These are phyloP conservation scores for Chrysophaeum taylorii DNA, from an alignment of 352 stramenopile species.

Conservation along the genomic window DNA sequence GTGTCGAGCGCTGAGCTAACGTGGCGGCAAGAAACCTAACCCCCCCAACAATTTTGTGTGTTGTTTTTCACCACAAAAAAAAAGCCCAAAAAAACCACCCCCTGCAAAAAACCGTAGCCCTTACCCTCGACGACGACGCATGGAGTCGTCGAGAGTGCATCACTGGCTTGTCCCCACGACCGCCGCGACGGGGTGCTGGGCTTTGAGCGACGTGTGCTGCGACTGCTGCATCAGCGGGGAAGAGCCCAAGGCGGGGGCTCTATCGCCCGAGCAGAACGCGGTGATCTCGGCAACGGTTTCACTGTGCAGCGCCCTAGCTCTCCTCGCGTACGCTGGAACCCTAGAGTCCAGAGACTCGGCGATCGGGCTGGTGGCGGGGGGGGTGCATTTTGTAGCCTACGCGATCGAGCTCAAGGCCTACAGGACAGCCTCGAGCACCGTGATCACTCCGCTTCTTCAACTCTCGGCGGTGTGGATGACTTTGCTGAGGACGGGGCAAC, in stretches of 20 bases:
- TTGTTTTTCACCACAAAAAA: too few relatives aligned
- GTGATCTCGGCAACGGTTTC: not conserved
- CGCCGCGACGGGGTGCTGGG: not conserved
- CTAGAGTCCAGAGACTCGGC: not conserved
- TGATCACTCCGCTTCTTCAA: not conserved
- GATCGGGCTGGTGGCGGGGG: not conserved
- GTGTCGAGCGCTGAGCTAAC: too few relatives aligned
- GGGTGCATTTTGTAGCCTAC: not conserved
- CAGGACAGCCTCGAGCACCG: not conserved
- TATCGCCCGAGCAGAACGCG: conserved; percentile 8
- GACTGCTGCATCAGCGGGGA: not conserved
- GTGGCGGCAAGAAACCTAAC: too few relatives aligned
- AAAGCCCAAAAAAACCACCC: too few relatives aligned
- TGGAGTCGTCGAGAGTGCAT: too few relatives aligned
- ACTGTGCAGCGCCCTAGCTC: not conserved
- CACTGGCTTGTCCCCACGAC: conserved; percentile 4
- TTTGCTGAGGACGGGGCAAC: not conserved
- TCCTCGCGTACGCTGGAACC: not conserved
- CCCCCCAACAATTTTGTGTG: too few relatives aligned
- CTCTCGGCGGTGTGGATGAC: conserved; percentile 7
- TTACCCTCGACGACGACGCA: too few relatives aligned
- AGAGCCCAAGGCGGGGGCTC: not conserved
- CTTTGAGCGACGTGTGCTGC: not conserved
- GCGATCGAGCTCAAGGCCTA: not conserved
- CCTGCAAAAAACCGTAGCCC: too few relatives aligned